Conservation (phyloP, 495 filamentous ascomycete genomes). For the Pseudoneurospora amorphoporcata region DNA sequence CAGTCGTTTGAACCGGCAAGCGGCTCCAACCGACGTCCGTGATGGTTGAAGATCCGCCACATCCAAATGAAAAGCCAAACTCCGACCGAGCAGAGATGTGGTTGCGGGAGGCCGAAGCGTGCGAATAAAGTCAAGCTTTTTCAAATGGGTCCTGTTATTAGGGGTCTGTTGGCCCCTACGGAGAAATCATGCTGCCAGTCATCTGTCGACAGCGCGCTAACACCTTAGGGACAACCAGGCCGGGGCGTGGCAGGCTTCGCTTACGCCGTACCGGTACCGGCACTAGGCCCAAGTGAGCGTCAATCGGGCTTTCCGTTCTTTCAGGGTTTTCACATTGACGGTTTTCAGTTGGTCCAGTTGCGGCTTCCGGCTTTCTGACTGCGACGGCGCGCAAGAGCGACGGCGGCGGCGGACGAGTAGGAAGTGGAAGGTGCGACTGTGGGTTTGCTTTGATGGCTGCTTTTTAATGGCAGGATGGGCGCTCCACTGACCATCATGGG, state of each 20-base stretch:
- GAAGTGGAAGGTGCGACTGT: not conserved
- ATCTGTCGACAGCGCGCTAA: not conserved
- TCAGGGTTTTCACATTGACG: not conserved
- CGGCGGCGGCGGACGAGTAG: not conserved
- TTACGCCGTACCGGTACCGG: not conserved
- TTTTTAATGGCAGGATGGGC: not conserved
- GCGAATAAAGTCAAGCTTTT: not conserved
- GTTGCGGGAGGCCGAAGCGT: not conserved
- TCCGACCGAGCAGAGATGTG: not conserved
- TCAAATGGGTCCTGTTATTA: not conserved
- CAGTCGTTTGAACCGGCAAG: not conserved
- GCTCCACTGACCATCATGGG: not conserved
- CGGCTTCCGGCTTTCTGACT: not conserved
- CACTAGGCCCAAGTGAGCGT: not conserved
- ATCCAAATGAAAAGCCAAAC: not conserved
- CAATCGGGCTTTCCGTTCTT: not conserved
- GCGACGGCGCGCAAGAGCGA: not conserved
- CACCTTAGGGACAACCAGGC: not conserved
- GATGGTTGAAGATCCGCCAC: not conserved
- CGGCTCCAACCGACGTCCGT: not conserved
- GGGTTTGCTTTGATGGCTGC: not conserved
- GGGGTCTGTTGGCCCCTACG: not conserved
- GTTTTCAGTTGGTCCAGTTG: not conserved
- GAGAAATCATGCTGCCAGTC: not conserved
- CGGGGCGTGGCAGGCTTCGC: not conserved